These are phyloP conservation scores for Dendrocalamus latiflorus DNA, from an alignment of 202 grass and related monocot genomes.

Conservation along the genomic window DNA sequence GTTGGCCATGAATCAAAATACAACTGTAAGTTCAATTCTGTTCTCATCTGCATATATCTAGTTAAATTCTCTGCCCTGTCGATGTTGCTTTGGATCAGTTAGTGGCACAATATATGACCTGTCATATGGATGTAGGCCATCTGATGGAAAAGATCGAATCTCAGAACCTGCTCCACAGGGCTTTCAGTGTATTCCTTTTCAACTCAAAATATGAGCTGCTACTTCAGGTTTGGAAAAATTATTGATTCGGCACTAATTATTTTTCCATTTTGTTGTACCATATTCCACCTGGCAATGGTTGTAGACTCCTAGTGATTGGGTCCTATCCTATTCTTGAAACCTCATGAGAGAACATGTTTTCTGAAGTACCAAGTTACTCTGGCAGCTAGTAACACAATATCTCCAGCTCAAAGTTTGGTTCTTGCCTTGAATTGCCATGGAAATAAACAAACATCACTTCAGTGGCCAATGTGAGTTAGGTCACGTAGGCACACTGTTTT, in stretches of 20 bases:
- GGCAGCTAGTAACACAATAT: background rate
- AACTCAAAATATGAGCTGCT: too few relatives aligned
- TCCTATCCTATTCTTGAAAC: background rate
- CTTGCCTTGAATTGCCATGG: background rate
- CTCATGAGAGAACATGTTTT: background rate
- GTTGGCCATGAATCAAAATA: slow-evolving; percentile 95
- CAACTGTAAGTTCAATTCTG: slow-evolving; percentile 65
- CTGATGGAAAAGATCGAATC: slow-evolving; percentile 97
- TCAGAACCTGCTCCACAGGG: too few relatives aligned
- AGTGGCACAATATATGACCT: background rate
- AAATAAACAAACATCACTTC: background rate
- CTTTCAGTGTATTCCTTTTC: too few relatives aligned
- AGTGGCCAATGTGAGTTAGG: background rate
- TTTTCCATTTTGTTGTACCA: background rate
- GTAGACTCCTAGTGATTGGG: background rate
- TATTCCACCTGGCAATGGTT: background rate
- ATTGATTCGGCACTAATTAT: background rate
- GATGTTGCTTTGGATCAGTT: slow-evolving; percentile 6
- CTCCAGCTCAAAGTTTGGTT: slow-evolving; percentile 1
- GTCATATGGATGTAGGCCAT: slow-evolving; percentile 52
- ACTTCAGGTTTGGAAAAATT: slow-evolving; percentile 64
- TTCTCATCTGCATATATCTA: slow-evolving; percentile 7
- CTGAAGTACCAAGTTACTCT: background rate
- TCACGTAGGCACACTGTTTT: background rate
- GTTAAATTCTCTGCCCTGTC: background rate